Percentiles rank a stretch among this genome's conserved stretches.
Evolutionary conservation across 345 rosid genomes (phyloP).

Genomic region (Hibiscus mutabilis): DNA sequence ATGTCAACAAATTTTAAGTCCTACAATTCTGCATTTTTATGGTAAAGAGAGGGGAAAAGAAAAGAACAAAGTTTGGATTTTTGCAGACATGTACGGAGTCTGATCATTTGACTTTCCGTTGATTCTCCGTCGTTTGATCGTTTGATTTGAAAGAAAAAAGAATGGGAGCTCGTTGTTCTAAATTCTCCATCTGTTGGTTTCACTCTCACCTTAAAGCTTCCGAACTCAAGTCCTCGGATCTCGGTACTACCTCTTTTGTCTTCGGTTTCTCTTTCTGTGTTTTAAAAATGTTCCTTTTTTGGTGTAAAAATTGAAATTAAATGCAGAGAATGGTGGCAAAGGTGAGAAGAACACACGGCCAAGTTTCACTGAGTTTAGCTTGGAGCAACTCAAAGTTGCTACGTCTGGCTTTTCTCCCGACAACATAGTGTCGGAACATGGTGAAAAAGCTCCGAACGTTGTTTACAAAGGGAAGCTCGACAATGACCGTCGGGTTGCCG

Average conservation of each 20-base stretch:
- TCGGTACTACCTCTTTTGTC: conserved; percentile 32
- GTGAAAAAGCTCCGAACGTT: conserved; percentile 92
- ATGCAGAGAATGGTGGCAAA: conserved; percentile 62
- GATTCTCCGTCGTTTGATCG: not conserved
- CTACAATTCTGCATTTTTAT: no score
- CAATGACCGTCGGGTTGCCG: conserved; percentile 64
- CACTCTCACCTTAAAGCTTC: conserved; percentile 52
- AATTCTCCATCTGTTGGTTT: conserved; percentile 64
- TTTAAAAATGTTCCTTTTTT: not conserved
- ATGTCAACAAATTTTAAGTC: no score
- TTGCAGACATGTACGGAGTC: conserved; percentile 12
- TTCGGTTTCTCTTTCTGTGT: not conserved
- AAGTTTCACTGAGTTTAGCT: conserved; percentile 62
- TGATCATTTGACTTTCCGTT: conserved; percentile 2
- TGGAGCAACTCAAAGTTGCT: conserved; percentile 69
- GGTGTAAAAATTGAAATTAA: not conserved
- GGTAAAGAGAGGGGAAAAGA: no score
- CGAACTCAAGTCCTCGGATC: conserved; percentile 63
- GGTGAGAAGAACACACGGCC: conserved; percentile 45
- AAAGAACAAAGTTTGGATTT: not conserved
- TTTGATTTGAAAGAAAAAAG: conserved; percentile 18
- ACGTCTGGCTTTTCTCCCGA: conserved; percentile 73
- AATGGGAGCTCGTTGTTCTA: conserved; percentile 77
- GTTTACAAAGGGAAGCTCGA: conserved; percentile 85
- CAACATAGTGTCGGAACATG: conserved; percentile 93